Evolutionary conservation across 441 rosid genomes (phyloP), one percentile per base, ranked within the genome.

Genomic region (Breynia disticha): DNA sequence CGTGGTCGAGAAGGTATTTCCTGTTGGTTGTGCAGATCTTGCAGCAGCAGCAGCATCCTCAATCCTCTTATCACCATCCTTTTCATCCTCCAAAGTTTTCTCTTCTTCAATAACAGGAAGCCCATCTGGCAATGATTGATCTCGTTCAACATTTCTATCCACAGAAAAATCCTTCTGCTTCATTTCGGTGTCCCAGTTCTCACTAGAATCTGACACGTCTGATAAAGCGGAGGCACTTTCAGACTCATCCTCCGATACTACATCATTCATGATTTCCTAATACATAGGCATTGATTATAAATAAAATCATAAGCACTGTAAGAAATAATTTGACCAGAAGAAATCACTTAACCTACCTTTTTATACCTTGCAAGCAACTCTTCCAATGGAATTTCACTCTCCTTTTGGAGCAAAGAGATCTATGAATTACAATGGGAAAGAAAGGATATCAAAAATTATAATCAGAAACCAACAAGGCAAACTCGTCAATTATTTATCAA

Each of bases 41-140:
- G 99, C 99, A 54, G 95, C 99, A 22, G 97, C 98, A 54, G 98
- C 97, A 45, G 98, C 99, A 87, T 87, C 98, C 62, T 88, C 97
- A 73, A 95, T 80, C 76, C 78, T 79, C 68, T 70, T 68, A 68
- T 84, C 90, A 48, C 74, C 75, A 22, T 79, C 97, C 61, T 55
- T 80, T 66, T 62, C 78, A 5, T 70, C 87, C 56, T 72, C 83
- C 24, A 66, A 59, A 50, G 68, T 60, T 62, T 75, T 72, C 50
- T 59, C 77, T 50, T 67, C 73, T 69, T 67, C 78, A 15, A 53
- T 57, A 66, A 48, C 54, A 55, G 66, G 67, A 59, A 53, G 64
- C 32, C 38, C 37, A 55, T 49, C 72, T 48, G 66, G 67, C 68
- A 69, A 58, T 48, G 68, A 59, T 59, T 62, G 78, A 70, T 64